Percentiles rank a stretch among this genome's conserved stretches.
phyloP scores from a whole-genome alignment of 202 grass and related monocot genomes.

The Musa balbisiana region DNA sequence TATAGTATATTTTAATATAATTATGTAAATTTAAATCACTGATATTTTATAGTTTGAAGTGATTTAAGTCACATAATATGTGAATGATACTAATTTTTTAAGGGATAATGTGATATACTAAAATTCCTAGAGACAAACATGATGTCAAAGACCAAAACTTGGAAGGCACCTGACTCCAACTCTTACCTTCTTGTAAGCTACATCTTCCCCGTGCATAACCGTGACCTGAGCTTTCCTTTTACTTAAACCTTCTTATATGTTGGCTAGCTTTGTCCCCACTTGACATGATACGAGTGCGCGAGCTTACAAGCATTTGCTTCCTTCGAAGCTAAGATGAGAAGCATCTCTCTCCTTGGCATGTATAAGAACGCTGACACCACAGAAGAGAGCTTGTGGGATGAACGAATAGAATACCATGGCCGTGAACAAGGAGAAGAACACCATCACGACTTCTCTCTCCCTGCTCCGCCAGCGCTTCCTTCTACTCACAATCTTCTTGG shows the following conservation, averaged over 20 bases:
- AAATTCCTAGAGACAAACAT: too few relatives aligned
- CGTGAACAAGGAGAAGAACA: background rate
- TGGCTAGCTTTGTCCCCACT: background rate
- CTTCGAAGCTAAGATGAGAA: conserved; percentile 30
- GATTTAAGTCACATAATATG: too few relatives aligned
- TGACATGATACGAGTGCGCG: background rate
- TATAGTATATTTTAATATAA: too few relatives aligned
- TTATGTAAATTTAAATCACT: too few relatives aligned
- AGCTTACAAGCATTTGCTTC: conserved; percentile 24
- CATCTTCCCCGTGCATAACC: background rate
- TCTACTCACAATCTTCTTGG: conserved; percentile 6
- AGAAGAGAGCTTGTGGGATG: background rate
- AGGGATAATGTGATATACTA: too few relatives aligned
- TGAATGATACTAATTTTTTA: too few relatives aligned
- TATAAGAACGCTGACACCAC: background rate
- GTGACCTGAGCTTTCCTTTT: conserved; percentile 24
- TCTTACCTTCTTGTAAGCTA: background rate
- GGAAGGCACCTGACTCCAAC: background rate
- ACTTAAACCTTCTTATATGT: conserved; percentile 23
- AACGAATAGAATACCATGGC: conserved; percentile 3
- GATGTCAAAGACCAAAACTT: background rate
- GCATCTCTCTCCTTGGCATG: background rate
- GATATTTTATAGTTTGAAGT: too few relatives aligned
- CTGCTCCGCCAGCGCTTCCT: background rate
- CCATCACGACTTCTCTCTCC: background rate